Percentiles rank a stretch among this genome's conserved stretches.
phyloP scores from a whole-genome alignment of 2,329 filamentous ascomycete species.

The Colletotrichum liriopes region DNA sequence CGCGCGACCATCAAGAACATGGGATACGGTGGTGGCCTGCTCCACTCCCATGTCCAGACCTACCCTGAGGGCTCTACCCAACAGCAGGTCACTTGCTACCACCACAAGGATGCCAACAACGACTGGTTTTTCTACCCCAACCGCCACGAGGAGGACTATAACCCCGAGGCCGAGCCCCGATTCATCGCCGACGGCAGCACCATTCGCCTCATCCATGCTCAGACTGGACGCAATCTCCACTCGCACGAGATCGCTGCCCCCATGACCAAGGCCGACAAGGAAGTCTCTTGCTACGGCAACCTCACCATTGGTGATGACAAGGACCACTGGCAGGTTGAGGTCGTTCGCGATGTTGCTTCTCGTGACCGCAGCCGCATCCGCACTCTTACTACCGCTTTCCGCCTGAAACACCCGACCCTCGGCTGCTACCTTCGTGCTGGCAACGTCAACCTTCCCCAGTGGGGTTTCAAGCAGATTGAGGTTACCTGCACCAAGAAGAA shows the following conservation, averaged over 20 bases:
- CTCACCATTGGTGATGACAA: slow-evolving; percentile 96
- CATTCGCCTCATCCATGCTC: slow-evolving; percentile 91
- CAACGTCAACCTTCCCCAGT: slow-evolving; percentile 96
- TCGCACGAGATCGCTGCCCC: slow-evolving; percentile 93
- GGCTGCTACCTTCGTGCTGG: slow-evolving; percentile 96
- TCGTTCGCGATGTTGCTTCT: slow-evolving; percentile 90
- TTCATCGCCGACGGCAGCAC: slow-evolving; percentile 84
- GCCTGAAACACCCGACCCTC: slow-evolving; percentile 84
- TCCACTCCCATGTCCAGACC: slow-evolving; percentile 97
- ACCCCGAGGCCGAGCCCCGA: slow-evolving; percentile 78
- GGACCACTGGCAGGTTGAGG: slow-evolving; percentile 96
- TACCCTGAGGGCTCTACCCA: slow-evolving; percentile 94
- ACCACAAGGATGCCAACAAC: slow-evolving; percentile 99
- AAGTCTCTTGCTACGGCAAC: slow-evolving; percentile 97
- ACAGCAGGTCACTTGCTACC: slow-evolving; percentile 99
- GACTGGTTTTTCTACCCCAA: slow-evolving; percentile 99
- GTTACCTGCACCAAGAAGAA: slow-evolving; percentile 95
- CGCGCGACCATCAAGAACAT: slow-evolving; percentile 97
- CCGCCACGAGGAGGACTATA: slow-evolving; percentile 81
- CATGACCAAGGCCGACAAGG: slow-evolving; percentile 88
- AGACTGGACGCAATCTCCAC: slow-evolving; percentile 97
- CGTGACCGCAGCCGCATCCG: slow-evolving; percentile 88
- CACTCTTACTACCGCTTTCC: slow-evolving; percentile 94
- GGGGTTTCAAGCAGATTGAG: slow-evolving; percentile 99
- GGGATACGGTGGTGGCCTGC: slow-evolving; percentile 96